Conservation (phyloP, 768 basidiomycete genomes). For the Lactarius tabidus region DNA sequence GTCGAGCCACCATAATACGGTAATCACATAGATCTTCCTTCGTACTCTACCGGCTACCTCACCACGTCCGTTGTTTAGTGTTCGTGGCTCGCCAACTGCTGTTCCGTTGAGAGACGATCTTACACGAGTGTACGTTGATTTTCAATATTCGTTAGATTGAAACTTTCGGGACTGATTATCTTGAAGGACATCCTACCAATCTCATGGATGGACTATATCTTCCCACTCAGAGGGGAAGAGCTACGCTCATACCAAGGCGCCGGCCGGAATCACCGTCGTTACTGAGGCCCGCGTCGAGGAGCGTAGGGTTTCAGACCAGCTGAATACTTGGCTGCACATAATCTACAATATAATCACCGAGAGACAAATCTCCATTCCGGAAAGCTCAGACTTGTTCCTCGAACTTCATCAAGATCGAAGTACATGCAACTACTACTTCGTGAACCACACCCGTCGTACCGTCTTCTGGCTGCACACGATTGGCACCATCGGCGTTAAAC, state of each 20-base stretch:
- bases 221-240: conserved; percentile 12
- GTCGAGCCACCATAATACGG: background rate
- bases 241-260: background rate
- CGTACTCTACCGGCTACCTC: background rate
- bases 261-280: background rate
- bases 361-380: background rate
- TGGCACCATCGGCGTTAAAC: background rate
- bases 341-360: background rate
- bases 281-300: background rate
- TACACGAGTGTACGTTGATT: background rate
- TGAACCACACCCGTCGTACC: background rate
- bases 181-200: background rate
- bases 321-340: background rate
- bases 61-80: background rate
- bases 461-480: conserved; percentile 4
- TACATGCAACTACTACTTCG: conserved; percentile 12
- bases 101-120: background rate
- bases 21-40: background rate
- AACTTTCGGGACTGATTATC: background rate
- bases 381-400: conserved; percentile 3
- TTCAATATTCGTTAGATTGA: background rate
- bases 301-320: background rate
- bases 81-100: background rate
- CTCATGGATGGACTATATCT: background rate
- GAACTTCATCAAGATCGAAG: background rate